Conservation (phyloP, 2,329 filamentous ascomycete species). For the Cladosporium sp. region DNA sequence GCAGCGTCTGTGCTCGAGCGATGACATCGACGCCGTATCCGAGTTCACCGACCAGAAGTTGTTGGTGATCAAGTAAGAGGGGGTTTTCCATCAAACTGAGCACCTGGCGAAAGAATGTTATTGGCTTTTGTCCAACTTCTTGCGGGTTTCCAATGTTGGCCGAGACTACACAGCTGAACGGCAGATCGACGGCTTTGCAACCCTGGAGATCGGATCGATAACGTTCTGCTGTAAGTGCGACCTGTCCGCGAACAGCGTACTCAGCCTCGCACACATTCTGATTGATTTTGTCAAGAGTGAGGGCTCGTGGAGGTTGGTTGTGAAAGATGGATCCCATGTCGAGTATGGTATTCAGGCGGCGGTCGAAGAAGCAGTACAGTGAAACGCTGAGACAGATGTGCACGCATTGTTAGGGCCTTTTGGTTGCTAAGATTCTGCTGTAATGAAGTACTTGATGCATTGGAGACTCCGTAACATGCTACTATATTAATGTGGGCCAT, state of each 20-base stretch:
- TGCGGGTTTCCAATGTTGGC: slow-evolving; percentile 99
- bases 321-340: no score
- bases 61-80: slow-evolving; percentile 70
- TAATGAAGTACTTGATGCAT: no score
- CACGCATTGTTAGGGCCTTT: no score
- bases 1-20: slow-evolving; percentile 71
- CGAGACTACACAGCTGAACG: slow-evolving; percentile 85
- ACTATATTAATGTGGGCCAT: no score
- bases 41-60: slow-evolving; percentile 66
- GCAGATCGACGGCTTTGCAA: slow-evolving; percentile 58
- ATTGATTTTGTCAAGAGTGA: slow-evolving; percentile 93
- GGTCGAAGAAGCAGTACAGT: no score
- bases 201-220: slow-evolving; percentile 69
- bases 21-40: slow-evolving; percentile 89
- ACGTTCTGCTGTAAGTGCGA: slow-evolving; percentile 87
- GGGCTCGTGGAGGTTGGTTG: no score
- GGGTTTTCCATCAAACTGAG: slow-evolving; percentile 91
- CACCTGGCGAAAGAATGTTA: slow-evolving; percentile 98
- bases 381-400: no score
- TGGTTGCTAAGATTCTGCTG: no score
- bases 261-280: slow-evolving; percentile 78
- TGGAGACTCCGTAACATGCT: no score
- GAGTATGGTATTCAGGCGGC: no score
- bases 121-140: slow-evolving; percentile 96
- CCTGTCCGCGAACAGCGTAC: slow-evolving; percentile 94